phyloP scores from a whole-genome alignment of 1,139 yeast genomes.

The Saccharomyces pastorianus region DNA sequence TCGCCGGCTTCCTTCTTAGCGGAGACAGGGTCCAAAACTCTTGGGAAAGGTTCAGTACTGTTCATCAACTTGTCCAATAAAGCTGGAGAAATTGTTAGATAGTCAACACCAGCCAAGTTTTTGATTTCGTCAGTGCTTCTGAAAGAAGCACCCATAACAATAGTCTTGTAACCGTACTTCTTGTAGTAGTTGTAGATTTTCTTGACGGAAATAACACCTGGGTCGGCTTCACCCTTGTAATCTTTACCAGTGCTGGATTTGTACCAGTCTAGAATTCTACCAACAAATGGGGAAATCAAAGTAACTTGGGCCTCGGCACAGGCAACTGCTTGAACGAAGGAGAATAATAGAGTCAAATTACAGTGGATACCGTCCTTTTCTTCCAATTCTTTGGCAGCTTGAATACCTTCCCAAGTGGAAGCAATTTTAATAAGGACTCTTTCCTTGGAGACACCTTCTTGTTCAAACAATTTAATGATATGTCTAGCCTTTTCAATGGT shows the following conservation, averaged over 20 bases:
- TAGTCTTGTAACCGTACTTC: conserved; percentile 91
- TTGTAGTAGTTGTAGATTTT: conserved; percentile 93
- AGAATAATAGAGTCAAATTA: conserved; percentile 91
- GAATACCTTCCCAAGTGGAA: conserved; percentile 98
- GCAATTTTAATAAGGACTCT: conserved; percentile 93
- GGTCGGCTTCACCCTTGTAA: conserved; percentile 74
- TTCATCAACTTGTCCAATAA: conserved; percentile 82
- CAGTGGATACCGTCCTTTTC: conserved; percentile 84
- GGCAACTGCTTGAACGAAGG: conserved; percentile 96
- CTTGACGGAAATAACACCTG: conserved; percentile 92
- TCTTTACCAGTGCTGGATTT: conserved; percentile 89
- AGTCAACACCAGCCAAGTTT: conserved; percentile 96
- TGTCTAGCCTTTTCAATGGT: conserved; percentile 87
- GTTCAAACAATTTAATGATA: conserved; percentile 76
- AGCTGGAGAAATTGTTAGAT: conserved; percentile 89
- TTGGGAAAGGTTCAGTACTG: conserved; percentile 72
- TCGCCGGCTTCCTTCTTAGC: conserved; percentile 48
- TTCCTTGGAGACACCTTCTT: conserved; percentile 76
- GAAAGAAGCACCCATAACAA: conserved; percentile 99
- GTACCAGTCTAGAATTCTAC: conserved; percentile 98
- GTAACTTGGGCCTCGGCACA: conserved; percentile 97
- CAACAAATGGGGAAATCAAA: conserved; percentile 96
- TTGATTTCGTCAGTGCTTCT: conserved; percentile 95
- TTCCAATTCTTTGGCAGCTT: conserved; percentile 95
- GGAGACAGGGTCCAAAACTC: conserved; percentile 57